Percentiles rank a stretch among this genome's conserved stretches.
phyloP scores from a whole-genome alignment of 345 rosid genomes.

The Abelmoschus esculentus region DNA sequence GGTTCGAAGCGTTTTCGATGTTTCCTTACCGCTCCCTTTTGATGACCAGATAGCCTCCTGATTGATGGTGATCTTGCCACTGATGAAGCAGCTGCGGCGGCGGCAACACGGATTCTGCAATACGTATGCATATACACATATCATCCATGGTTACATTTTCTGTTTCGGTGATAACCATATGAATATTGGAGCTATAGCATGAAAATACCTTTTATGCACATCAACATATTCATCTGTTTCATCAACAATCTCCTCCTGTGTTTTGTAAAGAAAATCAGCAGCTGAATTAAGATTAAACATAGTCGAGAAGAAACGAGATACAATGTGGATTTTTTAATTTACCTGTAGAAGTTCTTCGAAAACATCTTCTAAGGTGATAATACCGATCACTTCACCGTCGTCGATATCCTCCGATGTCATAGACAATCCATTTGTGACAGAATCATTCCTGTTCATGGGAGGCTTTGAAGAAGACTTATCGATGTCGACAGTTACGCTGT shows the following conservation, averaged over 20 bases:
- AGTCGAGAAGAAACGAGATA: not conserved
- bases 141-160: not conserved
- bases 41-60: conserved; percentile 47
- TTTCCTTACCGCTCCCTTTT: conserved; percentile 48
- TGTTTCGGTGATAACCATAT: not conserved
- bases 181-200: not conserved
- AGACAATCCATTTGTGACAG: conserved; percentile 16
- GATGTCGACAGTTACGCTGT: conserved; percentile 46
- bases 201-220: conserved; percentile 71
- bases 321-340: not conserved
- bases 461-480: conserved; percentile 42
- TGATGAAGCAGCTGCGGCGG: conserved; percentile 89
- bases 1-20: not conserved
- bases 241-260: conserved; percentile 90
- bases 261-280: not conserved
- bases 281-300: not conserved
- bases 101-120: conserved; percentile 93
- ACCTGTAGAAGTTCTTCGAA: conserved; percentile 93
- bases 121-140: not conserved
- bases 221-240: conserved; percentile 96
- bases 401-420: conserved; percentile 60
- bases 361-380: conserved; percentile 94
- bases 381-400: conserved; percentile 86
- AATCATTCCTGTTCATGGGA: conserved; percentile 28
- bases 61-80: conserved; percentile 79